Conservation (phyloP, 2,329 filamentous ascomycete genomes). For the Sporothrix luriei region DNA sequence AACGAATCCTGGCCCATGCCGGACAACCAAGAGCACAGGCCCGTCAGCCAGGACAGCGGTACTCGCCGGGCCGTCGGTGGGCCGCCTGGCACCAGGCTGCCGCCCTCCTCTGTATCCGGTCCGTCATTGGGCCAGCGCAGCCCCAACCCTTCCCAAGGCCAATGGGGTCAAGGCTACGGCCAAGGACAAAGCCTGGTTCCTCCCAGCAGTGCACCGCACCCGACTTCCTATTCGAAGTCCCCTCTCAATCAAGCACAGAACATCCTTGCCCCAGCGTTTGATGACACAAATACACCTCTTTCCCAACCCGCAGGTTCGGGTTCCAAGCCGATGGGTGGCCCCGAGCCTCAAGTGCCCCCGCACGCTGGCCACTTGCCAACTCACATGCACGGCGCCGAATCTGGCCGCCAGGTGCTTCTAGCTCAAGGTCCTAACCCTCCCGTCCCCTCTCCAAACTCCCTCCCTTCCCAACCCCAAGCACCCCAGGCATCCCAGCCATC, state of each 20-base stretch:
- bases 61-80: not conserved
- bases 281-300: conserved; percentile 19
- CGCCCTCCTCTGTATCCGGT: conserved; percentile 20
- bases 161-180: conserved; percentile 34
- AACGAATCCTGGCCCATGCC: conserved; percentile 6
- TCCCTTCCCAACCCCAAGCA: conserved; percentile 8
- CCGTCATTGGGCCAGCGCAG: conserved; percentile 7
- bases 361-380: conserved; percentile 28
- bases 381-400: conserved; percentile 26
- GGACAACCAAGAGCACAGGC: conserved; percentile 22
- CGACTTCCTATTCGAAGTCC: conserved; percentile 45
- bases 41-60: conserved; percentile 27
- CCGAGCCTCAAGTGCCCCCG: conserved; percentile 25
- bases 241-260: conserved; percentile 47
- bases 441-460: conserved; percentile 17
- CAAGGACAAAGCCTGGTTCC: conserved; percentile 44
- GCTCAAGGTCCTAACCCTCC: conserved; percentile 35
- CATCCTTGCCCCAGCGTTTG: conserved; percentile 33
- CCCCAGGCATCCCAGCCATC: conserved; percentile 6
- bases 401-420: conserved; percentile 30
- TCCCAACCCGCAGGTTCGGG: conserved; percentile 6
- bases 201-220: conserved; percentile 42
- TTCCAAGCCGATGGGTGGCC: not conserved
- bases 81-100: conserved; percentile 3
- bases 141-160: not conserved